Evolutionary conservation across 352 stramenopile genomes (phyloP).

Genomic region (Poterioochromonas sp.): DNA sequence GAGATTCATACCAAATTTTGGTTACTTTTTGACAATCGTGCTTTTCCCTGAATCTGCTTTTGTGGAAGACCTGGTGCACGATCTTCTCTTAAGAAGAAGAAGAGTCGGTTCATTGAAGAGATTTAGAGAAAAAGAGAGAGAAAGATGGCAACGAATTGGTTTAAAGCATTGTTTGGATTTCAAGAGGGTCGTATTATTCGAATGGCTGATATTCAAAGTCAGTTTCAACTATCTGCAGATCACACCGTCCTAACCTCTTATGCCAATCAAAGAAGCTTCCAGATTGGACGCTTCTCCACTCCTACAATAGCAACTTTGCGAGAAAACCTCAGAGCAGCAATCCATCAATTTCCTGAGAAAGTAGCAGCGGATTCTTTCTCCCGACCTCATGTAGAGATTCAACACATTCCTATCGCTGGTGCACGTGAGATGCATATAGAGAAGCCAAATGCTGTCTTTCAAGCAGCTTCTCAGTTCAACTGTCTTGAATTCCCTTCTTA

Average conservation of each 20-base stretch:
- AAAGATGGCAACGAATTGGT: neutral
- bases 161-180: neutral
- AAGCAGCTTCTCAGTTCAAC: conserved; percentile 42
- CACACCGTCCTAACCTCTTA: neutral
- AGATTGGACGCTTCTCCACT: neutral
- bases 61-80: too few species aligned
- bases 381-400: neutral
- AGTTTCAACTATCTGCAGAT: neutral
- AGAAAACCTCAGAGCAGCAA: neutral
- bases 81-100: too few species aligned
- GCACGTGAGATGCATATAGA: neutral
- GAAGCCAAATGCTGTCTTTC: conserved; percentile 25
- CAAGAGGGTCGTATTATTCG: neutral
- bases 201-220: neutral
- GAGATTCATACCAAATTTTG: too few species aligned
- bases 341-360: neutral
- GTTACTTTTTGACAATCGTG: too few species aligned
- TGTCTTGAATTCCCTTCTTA: conserved; percentile 38
- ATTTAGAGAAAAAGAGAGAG: neutral
- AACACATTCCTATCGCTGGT: neutral
- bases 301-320: neutral
- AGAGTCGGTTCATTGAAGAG: neutral
- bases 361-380: neutral
- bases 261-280: neutral
- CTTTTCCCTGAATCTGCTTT: too few species aligned